Evolutionary conservation across 2,329 filamentous ascomycete genomes (phyloP).

Genomic region (Hypoxylon sp.): DNA sequence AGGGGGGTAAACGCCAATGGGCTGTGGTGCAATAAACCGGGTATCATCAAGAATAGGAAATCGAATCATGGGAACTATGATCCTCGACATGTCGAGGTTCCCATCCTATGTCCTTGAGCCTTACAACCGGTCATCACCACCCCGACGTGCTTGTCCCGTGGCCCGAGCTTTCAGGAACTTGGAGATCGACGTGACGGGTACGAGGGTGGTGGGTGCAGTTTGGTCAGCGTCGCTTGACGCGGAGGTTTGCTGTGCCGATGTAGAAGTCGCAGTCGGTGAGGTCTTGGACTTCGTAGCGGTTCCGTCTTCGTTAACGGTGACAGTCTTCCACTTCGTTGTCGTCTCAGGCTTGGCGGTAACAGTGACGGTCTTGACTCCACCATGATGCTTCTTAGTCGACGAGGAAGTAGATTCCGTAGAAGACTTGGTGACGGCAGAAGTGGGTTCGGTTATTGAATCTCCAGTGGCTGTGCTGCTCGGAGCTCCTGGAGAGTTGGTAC

Average conservation of each 20-base stretch:
- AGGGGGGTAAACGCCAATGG: slow-evolving; percentile 11
- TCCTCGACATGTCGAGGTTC: not conserved
- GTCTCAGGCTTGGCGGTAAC: slow-evolving; percentile 60
- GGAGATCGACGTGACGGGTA: slow-evolving; percentile 47
- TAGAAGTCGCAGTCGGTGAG: slow-evolving; percentile 10
- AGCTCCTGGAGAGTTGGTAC: slow-evolving; percentile 47
- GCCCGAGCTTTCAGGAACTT: slow-evolving; percentile 51
- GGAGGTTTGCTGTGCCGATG: slow-evolving; percentile 11
- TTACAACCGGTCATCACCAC: slow-evolving; percentile 12
- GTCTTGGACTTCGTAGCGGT: slow-evolving; percentile 11
- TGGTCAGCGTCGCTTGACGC: not conserved
- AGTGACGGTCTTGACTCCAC: slow-evolving; percentile 59
- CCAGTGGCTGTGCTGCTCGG: slow-evolving; percentile 43
- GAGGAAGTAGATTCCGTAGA: slow-evolving; percentile 23
- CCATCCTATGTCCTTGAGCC: not conserved
- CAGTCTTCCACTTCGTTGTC: slow-evolving; percentile 58
- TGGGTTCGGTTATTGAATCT: slow-evolving; percentile 37
- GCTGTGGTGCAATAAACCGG: slow-evolving; percentile 2
- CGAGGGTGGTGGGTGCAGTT: slow-evolving; percentile 39
- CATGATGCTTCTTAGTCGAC: slow-evolving; percentile 39
- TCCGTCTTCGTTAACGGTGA: slow-evolving; percentile 50
- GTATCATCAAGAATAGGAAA: slow-evolving; percentile 21
- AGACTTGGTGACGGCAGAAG: slow-evolving; percentile 27
- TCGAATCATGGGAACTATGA: not conserved
- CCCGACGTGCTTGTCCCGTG: slow-evolving; percentile 50